These are phyloP conservation scores for Candida schatavii DNA, from an alignment of 805 yeast species.

Conservation along the genomic window DNA sequence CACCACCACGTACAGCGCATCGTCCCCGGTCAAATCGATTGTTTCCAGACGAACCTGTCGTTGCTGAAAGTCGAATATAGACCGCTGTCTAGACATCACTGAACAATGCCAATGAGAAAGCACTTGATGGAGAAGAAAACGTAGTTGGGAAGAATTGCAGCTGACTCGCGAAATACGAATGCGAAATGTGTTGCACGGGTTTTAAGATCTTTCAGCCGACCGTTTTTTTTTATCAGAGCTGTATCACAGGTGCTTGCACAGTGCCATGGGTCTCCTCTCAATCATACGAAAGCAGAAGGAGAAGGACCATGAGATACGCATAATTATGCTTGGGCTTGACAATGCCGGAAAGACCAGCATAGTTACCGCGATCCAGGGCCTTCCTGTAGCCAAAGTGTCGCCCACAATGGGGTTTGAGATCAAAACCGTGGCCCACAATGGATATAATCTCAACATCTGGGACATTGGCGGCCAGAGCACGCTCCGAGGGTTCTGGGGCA, in stretches of 20 bases:
- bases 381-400: slow-evolving; percentile 54
- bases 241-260: too few species aligned
- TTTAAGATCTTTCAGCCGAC: too few species aligned
- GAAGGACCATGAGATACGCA: slow-evolving; percentile 74
- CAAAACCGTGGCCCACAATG: slow-evolving; percentile 47
- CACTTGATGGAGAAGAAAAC: too few species aligned
- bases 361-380: slow-evolving; percentile 53
- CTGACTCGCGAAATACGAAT: too few species aligned
- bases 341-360: slow-evolving; percentile 91
- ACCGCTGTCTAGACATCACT: slow-evolving; percentile 18
- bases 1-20: slow-evolving; percentile 4
- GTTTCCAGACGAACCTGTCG: slow-evolving; percentile 7
- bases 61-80: slow-evolving; percentile 22
- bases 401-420: slow-evolving; percentile 94
- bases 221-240: too few species aligned
- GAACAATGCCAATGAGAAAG: too few species aligned
- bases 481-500: slow-evolving; percentile 56
- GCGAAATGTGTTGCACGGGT: too few species aligned
- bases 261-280: slow-evolving; percentile 72
- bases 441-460: slow-evolving; percentile 63
- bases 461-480: slow-evolving; percentile 73
- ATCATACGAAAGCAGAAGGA: slow-evolving; percentile 79
- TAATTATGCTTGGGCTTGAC: slow-evolving; percentile 80
- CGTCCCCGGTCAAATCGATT: slow-evolving; percentile 16
- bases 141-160: too few species aligned